A percentile compares a stretch with the other conserved stretches of the same genome.
These are phyloP conservation scores for Cafeteria roenbergensis DNA, from an alignment of 108 stramenopile genomes.

Conservation along the genomic window DNA sequence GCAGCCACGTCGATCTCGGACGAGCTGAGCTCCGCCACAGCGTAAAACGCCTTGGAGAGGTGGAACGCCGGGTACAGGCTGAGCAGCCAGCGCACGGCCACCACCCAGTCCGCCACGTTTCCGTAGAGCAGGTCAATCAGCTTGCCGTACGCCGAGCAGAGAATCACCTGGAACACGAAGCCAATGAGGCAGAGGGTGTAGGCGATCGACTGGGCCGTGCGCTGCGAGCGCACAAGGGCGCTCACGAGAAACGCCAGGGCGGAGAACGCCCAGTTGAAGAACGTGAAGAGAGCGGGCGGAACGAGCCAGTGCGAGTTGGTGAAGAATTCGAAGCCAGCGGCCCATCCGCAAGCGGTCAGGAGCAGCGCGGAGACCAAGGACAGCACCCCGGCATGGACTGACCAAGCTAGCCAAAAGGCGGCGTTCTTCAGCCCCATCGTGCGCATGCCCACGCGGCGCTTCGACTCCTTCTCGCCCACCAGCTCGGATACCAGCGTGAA, in stretches of 20 bases:
- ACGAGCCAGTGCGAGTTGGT: neutral
- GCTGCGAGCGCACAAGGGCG: neutral
- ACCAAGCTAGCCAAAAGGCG: neutral
- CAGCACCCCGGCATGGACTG: neutral
- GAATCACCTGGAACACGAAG: slow-evolving; percentile 9
- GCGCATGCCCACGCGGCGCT: slow-evolving; percentile 1
- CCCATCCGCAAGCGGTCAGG: neutral
- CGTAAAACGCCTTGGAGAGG: neutral
- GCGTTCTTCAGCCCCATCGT: neutral
- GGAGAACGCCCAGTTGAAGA: neutral
- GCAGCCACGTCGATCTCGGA: neutral
- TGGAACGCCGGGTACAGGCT: slow-evolving; percentile 5
- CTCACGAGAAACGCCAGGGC: neutral
- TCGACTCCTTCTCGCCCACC: slow-evolving; percentile 3
- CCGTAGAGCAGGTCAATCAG: neutral
- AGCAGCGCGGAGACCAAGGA: neutral
- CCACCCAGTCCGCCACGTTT: neutral
- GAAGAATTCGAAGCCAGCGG: slow-evolving; percentile 4
- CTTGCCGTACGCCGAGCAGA: neutral
- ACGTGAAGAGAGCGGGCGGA: neutral
- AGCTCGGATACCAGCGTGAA: neutral
- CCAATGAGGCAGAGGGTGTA: neutral
- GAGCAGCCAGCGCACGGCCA: neutral
- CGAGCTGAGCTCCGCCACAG: neutral
- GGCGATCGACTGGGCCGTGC: neutral